Evolutionary conservation across 1,284 basidiomycete genomes (phyloP).

Genomic region (Melanopsichium pennsylvanicum): DNA sequence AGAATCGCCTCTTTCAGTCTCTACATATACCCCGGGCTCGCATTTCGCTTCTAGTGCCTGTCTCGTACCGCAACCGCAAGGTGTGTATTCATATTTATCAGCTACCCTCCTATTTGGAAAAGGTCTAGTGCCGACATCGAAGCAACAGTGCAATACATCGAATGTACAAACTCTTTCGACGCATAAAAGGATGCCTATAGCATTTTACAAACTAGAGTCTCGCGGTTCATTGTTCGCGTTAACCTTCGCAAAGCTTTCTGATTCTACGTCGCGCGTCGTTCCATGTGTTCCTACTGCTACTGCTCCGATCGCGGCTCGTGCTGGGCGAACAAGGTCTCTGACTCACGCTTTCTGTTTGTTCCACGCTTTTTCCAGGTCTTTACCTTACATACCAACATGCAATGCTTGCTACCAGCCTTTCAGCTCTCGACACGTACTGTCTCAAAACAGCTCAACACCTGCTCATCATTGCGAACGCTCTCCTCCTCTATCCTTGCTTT

Average conservation of each 20-base stretch:
- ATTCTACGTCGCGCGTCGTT: conserved; percentile 28
- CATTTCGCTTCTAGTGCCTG: too few species aligned
- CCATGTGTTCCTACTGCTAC: not conserved
- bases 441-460: too few species aligned
- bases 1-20: too few species aligned
- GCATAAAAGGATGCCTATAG: conserved; percentile 44
- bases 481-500: too few species aligned
- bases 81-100: not conserved
- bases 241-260: conserved; percentile 48
- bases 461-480: too few species aligned
- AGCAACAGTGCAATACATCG: not conserved
- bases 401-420: conserved; percentile 1
- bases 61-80: too few species aligned
- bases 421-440: too few species aligned
- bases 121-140: too few species aligned
- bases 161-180: not conserved
- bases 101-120: too few species aligned
- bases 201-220: conserved; percentile 62
- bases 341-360: not conserved
- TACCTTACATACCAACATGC: conserved; percentile 25
- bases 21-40: too few species aligned
- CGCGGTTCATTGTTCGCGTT: conserved; percentile 62
- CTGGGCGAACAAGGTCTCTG: not conserved
- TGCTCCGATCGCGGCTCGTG: not conserved
- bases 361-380: not conserved